Evolutionary conservation across 176 grass and related monocot species (phyloP).

Genomic region (Tillandsia leiboldiana): DNA sequence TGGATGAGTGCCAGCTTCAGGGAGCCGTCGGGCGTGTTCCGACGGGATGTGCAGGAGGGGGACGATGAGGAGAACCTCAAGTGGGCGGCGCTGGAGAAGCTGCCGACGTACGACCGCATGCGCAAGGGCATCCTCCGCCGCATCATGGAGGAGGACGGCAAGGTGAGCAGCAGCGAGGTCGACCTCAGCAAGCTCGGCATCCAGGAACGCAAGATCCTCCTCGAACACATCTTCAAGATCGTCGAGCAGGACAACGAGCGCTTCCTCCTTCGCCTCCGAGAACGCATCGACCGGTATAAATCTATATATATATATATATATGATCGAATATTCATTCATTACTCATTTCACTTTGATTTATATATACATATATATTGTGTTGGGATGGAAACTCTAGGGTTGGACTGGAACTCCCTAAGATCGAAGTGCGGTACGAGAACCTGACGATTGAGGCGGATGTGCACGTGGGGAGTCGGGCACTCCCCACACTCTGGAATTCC

Average conservation of each 20-base stretch:
- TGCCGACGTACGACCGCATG: conserved; percentile 85
- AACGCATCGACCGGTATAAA: conserved; percentile 43
- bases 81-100: conserved; percentile 90
- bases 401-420: conserved; percentile 56
- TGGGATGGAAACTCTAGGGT: conserved; percentile 26
- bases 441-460: conserved; percentile 44
- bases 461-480: conserved; percentile 36
- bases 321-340: too few relatives aligned
- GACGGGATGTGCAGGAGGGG: conserved; percentile 12
- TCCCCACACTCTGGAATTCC: conserved; percentile 56
- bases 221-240: conserved; percentile 46
- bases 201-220: conserved; percentile 28
- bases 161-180: conserved; percentile 22
- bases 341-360: too few relatives aligned
- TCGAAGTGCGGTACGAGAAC: conserved; percentile 70
- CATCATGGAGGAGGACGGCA: conserved; percentile 12
- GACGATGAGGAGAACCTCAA: conserved; percentile 80
- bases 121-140: conserved; percentile 37
- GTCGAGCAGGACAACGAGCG: conserved; percentile 73
- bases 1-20: conserved; percentile 19
- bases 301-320: neutral
- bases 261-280: conserved; percentile 31
- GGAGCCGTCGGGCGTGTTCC: conserved; percentile 29
- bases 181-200: conserved; percentile 34
- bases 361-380: too few relatives aligned